A percentile compares a stretch with the other conserved stretches of the same genome.
Evolutionary conservation across 2,329 filamentous ascomycete genomes (phyloP).

Genomic region (Capronia coronata): DNA sequence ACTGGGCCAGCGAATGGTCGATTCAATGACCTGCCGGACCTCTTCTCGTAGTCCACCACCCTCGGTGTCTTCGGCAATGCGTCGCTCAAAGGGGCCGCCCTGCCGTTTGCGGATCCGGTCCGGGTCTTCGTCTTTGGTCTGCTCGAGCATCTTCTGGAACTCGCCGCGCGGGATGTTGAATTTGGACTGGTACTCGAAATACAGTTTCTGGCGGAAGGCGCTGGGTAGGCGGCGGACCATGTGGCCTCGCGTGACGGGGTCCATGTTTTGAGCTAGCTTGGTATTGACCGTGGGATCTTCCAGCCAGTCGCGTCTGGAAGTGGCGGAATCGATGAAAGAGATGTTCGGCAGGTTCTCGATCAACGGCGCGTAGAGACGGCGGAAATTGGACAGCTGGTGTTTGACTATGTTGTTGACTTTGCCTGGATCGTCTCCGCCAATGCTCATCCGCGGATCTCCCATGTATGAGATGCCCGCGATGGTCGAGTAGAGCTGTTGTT

Average conservation of each 20-base stretch:
- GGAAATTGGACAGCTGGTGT: conserved; percentile 85
- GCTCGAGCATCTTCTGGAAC: conserved; percentile 77
- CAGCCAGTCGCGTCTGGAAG: conserved; percentile 55
- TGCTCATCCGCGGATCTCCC: conserved; percentile 89
- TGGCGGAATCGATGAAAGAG: conserved; percentile 61
- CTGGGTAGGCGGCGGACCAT: conserved; percentile 91
- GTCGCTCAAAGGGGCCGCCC: conserved; percentile 76
- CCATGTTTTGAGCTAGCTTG: conserved; percentile 79
- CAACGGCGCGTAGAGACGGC: conserved; percentile 80
- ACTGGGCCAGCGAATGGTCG: conserved; percentile 88
- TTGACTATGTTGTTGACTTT: conserved; percentile 94
- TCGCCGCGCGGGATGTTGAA: conserved; percentile 77
- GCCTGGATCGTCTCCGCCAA: conserved; percentile 81
- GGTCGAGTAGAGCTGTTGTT: conserved; percentile 79
- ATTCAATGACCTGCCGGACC: conserved; percentile 70
- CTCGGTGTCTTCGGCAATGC: conserved; percentile 66
- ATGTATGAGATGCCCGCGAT: conserved; percentile 91
- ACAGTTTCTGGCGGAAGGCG: conserved; percentile 78
- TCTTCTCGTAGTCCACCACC: conserved; percentile 58
- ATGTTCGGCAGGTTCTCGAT: conserved; percentile 88
- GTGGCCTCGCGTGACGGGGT: conserved; percentile 80
- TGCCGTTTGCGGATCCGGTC: conserved; percentile 64
- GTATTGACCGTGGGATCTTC: conserved; percentile 59
- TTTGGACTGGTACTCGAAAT: conserved; percentile 91
- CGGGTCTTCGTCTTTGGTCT: conserved; percentile 60